Percentiles rank a stretch among this genome's conserved stretches.
Evolutionary conservation across 129 eudicot species (phyloP).

Genomic region (Lactuca sativa): DNA sequence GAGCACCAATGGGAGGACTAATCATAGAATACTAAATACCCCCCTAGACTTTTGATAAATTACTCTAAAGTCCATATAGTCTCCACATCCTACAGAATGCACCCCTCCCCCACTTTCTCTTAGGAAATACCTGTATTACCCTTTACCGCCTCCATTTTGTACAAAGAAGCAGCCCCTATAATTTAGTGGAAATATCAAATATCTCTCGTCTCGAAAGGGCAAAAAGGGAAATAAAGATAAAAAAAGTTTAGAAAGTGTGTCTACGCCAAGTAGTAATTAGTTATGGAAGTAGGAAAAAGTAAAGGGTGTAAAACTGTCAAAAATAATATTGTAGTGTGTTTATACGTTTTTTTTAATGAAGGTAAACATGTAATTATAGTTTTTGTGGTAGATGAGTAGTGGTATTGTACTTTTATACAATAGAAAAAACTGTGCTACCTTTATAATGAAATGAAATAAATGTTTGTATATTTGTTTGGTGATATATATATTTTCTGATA

Average conservation of each 20-base stretch:
- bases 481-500: background rate
- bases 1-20: conserved; percentile 87
- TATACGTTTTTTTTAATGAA: conserved; percentile 1
- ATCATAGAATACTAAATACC: conserved; percentile 43
- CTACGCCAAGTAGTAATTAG: background rate
- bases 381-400: conserved; percentile 10
- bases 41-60: conserved; percentile 23
- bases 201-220: conserved; percentile 8
- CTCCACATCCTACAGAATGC: conserved; percentile 7
- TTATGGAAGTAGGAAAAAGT: conserved; percentile 10
- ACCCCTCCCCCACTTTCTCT: conserved; percentile 23
- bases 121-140: conserved; percentile 13
- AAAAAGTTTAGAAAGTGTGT: background rate
- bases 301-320: conserved; percentile 23
- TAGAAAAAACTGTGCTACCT: conserved; percentile 10
- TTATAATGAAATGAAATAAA: conserved; percentile 17
- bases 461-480: conserved; percentile 6
- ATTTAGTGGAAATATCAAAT: conserved; percentile 14
- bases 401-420: conserved; percentile 17
- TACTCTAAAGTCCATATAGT: conserved; percentile 23
- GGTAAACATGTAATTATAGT: conserved; percentile 19
- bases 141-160: conserved; percentile 33
- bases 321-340: conserved; percentile 16
- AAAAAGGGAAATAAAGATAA: background rate
- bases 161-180: conserved; percentile 38